Percentiles rank a stretch among this genome's conserved stretches.
These are phyloP conservation scores for Tuber microsphaerosporum DNA, from an alignment of 495 filamentous ascomycete species.

Conservation along the genomic window DNA sequence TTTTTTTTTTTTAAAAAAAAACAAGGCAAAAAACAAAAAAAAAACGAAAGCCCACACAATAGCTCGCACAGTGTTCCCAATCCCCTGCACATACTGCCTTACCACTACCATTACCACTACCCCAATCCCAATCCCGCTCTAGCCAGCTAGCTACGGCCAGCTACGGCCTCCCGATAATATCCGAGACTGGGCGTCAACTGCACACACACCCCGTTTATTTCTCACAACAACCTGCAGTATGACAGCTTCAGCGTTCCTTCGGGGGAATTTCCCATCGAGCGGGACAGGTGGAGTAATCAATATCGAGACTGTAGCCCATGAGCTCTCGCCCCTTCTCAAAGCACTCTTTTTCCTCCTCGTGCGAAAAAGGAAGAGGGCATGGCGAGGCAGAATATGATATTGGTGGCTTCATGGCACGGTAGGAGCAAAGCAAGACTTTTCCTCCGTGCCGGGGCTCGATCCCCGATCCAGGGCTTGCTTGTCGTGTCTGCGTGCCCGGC, in stretches of 20 bases:
- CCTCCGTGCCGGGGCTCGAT: background rate
- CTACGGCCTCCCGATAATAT: conserved; percentile 17
- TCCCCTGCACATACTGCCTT: conserved; percentile 14
- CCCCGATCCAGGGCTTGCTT: background rate
- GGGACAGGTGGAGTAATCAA: conserved; percentile 2
- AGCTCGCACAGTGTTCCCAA: background rate
- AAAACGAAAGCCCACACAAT: background rate
- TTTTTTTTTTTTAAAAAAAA: background rate
- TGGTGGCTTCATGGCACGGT: conserved; percentile 17
- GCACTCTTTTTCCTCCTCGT: conserved; percentile 8
- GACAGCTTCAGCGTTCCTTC: conserved; percentile 21
- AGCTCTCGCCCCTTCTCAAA: conserved; percentile 10
- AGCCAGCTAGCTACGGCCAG: background rate
- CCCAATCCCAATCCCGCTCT: background rate
- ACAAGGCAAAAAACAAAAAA: background rate
- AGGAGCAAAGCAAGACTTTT: conserved; percentile 25
- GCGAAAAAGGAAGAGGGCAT: background rate
- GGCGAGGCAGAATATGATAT: background rate
- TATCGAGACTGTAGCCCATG: conserved; percentile 20
- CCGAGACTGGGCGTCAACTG: conserved; percentile 11
- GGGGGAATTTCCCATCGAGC: conserved; percentile 5
- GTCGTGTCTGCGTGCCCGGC: conserved; percentile 15
- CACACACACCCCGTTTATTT: conserved; percentile 17
- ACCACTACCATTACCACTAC: background rate
- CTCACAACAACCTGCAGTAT: conserved; percentile 13